Base-by-base conservation (phyloP, 148 eudicot genomes). In the Limonium bicolor region DNA sequence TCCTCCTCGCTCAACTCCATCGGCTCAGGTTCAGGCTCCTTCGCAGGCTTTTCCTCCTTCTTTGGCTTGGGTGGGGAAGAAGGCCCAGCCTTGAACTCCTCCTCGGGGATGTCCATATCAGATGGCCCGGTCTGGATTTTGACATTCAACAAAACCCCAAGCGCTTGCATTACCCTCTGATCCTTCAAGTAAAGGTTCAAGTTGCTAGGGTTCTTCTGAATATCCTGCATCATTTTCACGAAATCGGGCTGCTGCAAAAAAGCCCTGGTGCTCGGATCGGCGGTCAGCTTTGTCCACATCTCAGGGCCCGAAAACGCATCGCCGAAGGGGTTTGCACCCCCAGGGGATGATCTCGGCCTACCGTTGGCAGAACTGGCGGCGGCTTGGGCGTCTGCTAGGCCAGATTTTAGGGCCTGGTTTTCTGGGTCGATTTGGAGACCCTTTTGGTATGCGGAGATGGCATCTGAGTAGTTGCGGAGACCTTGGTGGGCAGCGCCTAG, bases 271-370 rank as follows among this genome's bases (percentile, higher is more conserved):
- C 48, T 14, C 10, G 94, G 80, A 54, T 92, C 95, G 2, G 90
- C 80, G 0, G 95, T 70, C n/a, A 92, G 49, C 66, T 70, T 85
- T 3, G 79, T 51, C 95, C 94, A 92, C 99, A 92, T 81, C 76
- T 92, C 99, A 2, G 95, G 74, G 30, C 95, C 94, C 0, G 77
- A 52, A 20, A 85, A 92, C n/a, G 76, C 76, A 36, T 92, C 94
- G 5, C 86, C 95, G 14, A 92, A 85, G 17, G 88, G 82, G n/a
- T 56, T 56, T 9, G 64, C 20, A n/a, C n/a, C n/a, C n/a, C n/a
- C n/a, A 12, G 24, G 28, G 7, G 14, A 23, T 2, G 56, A 14
- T 2, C 55, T 14, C 7, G 63, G 36, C 2, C 59, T 3, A 37
- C 47, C 32, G 27, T 19, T 12, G 7, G 51, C 20, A 6, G 28